These are phyloP conservation scores for Ustilago nuda DNA, from an alignment of 1,284 basidiomycete genomes.

Conservation along the genomic window DNA sequence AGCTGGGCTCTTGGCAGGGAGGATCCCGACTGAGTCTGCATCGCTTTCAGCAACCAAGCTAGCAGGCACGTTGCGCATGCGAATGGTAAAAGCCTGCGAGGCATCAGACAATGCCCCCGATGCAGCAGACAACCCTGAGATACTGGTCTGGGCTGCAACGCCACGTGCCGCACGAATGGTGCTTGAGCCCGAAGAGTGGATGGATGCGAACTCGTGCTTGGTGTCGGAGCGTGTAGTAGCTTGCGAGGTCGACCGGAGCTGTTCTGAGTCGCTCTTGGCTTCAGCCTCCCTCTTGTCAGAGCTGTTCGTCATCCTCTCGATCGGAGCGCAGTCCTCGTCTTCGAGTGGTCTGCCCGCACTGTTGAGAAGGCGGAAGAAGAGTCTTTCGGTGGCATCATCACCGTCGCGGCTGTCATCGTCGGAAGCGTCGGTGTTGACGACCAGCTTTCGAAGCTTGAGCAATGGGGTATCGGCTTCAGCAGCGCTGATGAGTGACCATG, in stretches of 20 bases:
- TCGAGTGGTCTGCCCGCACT: background rate
- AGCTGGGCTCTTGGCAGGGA: constrained; percentile 26
- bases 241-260: constrained; percentile 24
- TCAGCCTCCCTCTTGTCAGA: background rate
- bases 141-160: constrained; percentile 8
- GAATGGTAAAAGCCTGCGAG: constrained; percentile 15
- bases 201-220: constrained; percentile 38
- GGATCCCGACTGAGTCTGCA: constrained; percentile 23
- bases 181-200: constrained; percentile 26
- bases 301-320: background rate
- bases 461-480: constrained; percentile 48
- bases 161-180: constrained; percentile 22
- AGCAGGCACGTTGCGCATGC: constrained; percentile 4
- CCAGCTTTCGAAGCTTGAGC: constrained; percentile 43
- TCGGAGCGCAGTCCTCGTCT: too few relatives aligned
- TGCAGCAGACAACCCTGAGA: constrained; percentile 10
- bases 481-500: constrained; percentile 51
- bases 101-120: constrained; percentile 16
- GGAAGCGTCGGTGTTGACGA: constrained; percentile 41
- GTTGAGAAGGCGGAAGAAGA: constrained; percentile 43
- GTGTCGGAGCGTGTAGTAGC: constrained; percentile 36
- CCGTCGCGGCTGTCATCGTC: constrained; percentile 31
- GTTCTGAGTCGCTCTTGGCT: constrained; percentile 13
- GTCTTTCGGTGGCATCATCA: constrained; percentile 14
- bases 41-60: constrained; percentile 11